Base-by-base conservation (phyloP, 768 basidiomycete genomes). In the Suillus subalutaceus region DNA sequence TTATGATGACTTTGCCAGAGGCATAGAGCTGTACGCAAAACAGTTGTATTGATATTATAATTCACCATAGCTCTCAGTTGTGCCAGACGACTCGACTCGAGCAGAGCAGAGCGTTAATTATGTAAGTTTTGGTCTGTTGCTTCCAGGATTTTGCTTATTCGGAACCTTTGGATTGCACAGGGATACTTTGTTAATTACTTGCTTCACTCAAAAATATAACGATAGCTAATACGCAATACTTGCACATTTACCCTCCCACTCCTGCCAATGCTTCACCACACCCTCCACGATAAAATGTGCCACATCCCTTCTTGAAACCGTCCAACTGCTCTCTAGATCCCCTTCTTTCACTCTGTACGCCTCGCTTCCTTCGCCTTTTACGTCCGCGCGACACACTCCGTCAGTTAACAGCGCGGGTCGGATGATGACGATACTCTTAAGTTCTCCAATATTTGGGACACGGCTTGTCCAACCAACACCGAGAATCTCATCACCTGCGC, bases 271-370 rank as follows among this genome's bases (percentile, higher is more conserved):
- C 60, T 77, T 76, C 26, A 80, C 50, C 23, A 83, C 69, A 0
- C 75, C 79, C 58, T 89, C 83, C 4, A 81, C 84, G 16, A 91
- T 71, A 74, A 90, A 90, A 77, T 90, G 88, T 0, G 85, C 87
- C 2, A 88, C 86, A 71, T 91, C 90, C 69, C 78, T 80, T 70
- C 89, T 81, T 44, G 88, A 88, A 4, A 91, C 72, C n/a, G 83
- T 83, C 71, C 81, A 90, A 4, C 78, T 79, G 15, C 73, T 65
- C 4, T 41, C 7, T 13, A 85, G 13, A n/a, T 86, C 81, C 20
- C 72, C 77, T 40, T 81, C 84, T 15, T 75, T 78, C 12, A 82
- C 81, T 26, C 78, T 70, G 72, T 90, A 90, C 0, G 80, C 71
- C 16, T 12, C 46, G 30, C 18, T 26, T 26, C 35, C 23, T 1